Evolutionary conservation across 2,329 filamentous ascomycete species (phyloP), one percentile per base, ranked within the genome.

Genomic region (Ophiocordyceps polyrhachis-furcata): DNA sequence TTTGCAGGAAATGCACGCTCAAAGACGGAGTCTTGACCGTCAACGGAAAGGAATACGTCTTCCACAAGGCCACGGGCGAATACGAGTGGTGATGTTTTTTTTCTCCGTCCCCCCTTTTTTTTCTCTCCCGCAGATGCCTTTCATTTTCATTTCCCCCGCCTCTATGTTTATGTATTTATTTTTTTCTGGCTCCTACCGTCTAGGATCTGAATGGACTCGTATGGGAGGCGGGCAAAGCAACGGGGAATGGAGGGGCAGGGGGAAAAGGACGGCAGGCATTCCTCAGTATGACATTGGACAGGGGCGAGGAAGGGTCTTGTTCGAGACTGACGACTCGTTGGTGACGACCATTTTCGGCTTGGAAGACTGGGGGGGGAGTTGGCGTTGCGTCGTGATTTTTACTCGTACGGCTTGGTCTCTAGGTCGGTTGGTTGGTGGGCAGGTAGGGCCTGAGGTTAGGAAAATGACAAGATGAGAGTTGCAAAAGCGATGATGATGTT

Each of bases 1-100:
- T 17, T 32, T 21, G 52, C 48, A 80, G 83, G 83, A 98, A 98
- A 83, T 98, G 91, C 65, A 88, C 86, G 1, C 77, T 98, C 50
- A 96, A 96, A 68, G 91, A 98, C 56, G 91, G 91, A 19, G 84
- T 98, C 17, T 71, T 98, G 52, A 93, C 84, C 41, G 86, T 93
- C 35, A 88, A 89, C 52, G 85, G 86, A 53, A 93, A 85, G 64
- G 91, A 98, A 63, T 94, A 93, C 58, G 83, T 98, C 51, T 98
- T 98, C 67, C 87, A 94, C 70, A 96, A 96, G 66, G 91, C 88
- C 21, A 87, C 82, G 41, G 91, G 91, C 56, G 91, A 96, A 65
- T 96, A 95, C 54, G 91, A 98, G 64, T 98, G 91, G 91, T 98
- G 75, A 65, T 47, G 9, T 28, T 23, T 14, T 11, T n/a, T n/a